Evolutionary conservation across 2,329 filamentous ascomycete genomes (phyloP), one percentile per base, ranked within the genome.

Genomic region (Taxawa tesnikishii): DNA sequence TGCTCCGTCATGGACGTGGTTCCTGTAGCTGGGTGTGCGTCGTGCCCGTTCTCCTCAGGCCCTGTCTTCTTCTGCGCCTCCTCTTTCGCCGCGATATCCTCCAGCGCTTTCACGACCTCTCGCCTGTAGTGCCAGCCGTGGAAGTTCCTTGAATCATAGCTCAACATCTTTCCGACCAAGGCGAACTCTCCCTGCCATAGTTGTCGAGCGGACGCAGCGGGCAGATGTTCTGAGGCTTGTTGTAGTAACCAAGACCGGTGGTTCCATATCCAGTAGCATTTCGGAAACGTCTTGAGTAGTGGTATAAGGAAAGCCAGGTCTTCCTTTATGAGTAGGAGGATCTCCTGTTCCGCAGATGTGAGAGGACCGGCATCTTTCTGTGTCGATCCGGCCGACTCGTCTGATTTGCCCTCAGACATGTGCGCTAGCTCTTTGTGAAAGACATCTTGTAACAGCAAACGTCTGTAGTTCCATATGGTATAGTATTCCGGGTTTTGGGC

Each of bases 191-290:
- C 75, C 46, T 79, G 66, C 90, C 90, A 98, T 30, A 94, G 65
- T 24, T 65, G 58, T 14, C 70, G 67, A 2, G 83, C 73, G 11
- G 62, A 50, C 0, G 61, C 36, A 1, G 57, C 40, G 2, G 74
- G 68, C 7, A 94, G 63, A 12, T 76, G 64, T 9, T 65, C 53
- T 28, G 79, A 81, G 19, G 77, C 76, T 53, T 83, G 73, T 33
- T 78, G 64, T 10, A 98, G 65, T 3, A 88, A 63, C 87, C 90
- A 98, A 28, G 79, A 60, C 16, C 90, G 78, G 57, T 94, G 88
- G 46, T 94, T 93, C 90, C 90, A 98, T 49, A 98, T 88, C 88
- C 90, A 96, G 62, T 98, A 98, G 66, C 90, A 96, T 56, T 98
- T 98, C 5, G 90, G 90, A 43, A 75, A 88, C 43, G 84, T 75